Conservation (phyloP, 1,284 basidiomycete genomes). For the Phylloporus gajari region DNA sequence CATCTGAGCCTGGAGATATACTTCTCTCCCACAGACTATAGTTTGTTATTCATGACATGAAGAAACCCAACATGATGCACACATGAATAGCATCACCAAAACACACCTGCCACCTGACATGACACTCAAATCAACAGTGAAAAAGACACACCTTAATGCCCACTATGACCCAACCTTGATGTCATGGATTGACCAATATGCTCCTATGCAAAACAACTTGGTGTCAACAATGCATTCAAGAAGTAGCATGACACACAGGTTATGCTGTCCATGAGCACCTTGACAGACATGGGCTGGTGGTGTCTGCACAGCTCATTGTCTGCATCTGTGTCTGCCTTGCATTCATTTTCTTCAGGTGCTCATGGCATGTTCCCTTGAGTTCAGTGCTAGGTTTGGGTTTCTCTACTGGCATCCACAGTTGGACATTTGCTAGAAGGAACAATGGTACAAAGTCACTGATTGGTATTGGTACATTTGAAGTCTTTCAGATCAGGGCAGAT, state of each 20-base stretch:
- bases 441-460: too few species aligned
- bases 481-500: too few species aligned
- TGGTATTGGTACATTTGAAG: too few species aligned
- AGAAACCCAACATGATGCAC: conserved; percentile 52
- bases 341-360: conserved; percentile 18
- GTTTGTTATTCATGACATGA: conserved; percentile 29
- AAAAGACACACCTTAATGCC: conserved; percentile 61
- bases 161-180: conserved; percentile 84
- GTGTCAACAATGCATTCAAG: neutral
- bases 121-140: neutral
- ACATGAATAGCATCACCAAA: conserved; percentile 80
- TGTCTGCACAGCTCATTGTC: conserved; percentile 11
- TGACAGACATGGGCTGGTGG: conserved; percentile 50
- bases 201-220: conserved; percentile 31
- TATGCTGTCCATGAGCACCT: conserved; percentile 49
- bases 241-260: conserved; percentile 65
- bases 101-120: conserved; percentile 61
- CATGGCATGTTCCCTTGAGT: conserved; percentile 53
- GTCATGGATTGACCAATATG: conserved; percentile 69
- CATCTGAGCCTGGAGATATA: conserved; percentile 71
- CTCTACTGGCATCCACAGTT: conserved; percentile 41
- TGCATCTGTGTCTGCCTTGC: conserved; percentile 27
- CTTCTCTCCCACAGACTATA: conserved; percentile 79
- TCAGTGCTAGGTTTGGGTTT: conserved; percentile 54
- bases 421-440: too few species aligned